Evolutionary conservation across 345 rosid genomes (phyloP).

Genomic region (Microthlaspi erraticum): DNA sequence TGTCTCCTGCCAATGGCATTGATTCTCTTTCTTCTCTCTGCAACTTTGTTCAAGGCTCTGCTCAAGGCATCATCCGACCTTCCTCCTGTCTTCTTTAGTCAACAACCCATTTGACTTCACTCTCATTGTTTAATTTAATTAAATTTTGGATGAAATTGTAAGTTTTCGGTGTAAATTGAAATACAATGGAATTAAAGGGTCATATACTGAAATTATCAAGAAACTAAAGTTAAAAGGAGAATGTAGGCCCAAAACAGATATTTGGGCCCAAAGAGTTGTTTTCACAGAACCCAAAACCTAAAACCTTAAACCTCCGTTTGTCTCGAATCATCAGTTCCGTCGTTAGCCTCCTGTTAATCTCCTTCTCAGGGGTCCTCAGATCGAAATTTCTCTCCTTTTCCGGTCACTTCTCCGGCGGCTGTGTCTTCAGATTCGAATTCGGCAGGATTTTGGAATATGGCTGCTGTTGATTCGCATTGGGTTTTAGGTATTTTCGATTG

Average conservation of each 20-base stretch:
- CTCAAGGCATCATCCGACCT: conserved; percentile 30
- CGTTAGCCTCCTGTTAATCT: conserved; percentile 40
- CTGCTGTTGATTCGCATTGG: conserved; percentile 19
- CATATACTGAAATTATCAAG: not conserved
- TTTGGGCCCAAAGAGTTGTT: conserved; percentile 16
- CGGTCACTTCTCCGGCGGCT: conserved; percentile 23
- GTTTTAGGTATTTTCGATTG: conserved; percentile 31
- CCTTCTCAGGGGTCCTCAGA: conserved; percentile 36
- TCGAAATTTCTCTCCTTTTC: conserved; percentile 32
- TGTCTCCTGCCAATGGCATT: conserved; percentile 22
- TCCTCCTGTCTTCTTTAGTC: conserved; percentile 24
- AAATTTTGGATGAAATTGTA: not conserved
- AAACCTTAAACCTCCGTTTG: conserved; percentile 43
- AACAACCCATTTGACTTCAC: not conserved
- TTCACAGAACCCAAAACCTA: conserved; percentile 14
- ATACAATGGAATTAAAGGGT: not conserved
- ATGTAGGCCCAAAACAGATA: not conserved
- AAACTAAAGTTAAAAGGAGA: conserved; percentile 11
- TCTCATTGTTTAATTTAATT: not conserved
- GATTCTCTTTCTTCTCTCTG: conserved; percentile 39
- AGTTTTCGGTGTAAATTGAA: conserved; percentile 16
- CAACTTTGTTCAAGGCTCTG: conserved; percentile 27
- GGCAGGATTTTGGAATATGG: not conserved
- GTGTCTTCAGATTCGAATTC: not conserved
- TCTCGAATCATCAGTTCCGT: conserved; percentile 20